These are phyloP conservation scores for Prunus mume DNA, from an alignment of 306 rosid genomes.

Conservation along the genomic window DNA sequence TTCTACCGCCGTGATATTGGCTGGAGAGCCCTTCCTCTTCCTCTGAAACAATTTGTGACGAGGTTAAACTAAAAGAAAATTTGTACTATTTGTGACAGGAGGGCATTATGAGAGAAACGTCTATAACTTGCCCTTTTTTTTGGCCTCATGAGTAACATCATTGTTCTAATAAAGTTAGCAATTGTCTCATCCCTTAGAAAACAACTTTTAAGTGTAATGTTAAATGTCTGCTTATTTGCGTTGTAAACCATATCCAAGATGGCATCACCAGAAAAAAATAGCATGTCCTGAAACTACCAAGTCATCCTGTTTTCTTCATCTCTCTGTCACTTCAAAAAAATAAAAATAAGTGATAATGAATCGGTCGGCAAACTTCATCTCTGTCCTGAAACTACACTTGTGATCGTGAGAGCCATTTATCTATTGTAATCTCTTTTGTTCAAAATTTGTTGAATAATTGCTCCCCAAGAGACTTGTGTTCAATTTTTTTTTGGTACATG, in stretches of 20 bases:
- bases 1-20: constrained; percentile 90
- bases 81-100: neutral
- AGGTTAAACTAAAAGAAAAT: constrained; percentile 21
- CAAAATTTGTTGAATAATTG: neutral
- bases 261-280: too few species aligned
- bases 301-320: too few species aligned
- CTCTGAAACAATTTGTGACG: constrained; percentile 44
- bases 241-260: too few species aligned
- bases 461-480: neutral
- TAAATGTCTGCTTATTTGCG: neutral
- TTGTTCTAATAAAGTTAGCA: neutral
- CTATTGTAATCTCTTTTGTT: too few species aligned
- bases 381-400: too few species aligned
- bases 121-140: neutral
- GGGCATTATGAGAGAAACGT: neutral
- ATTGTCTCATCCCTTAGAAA: neutral
- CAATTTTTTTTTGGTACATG: too few species aligned
- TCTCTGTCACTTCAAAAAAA: too few species aligned
- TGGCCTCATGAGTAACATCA: neutral
- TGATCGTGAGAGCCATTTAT: too few species aligned
- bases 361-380: too few species aligned
- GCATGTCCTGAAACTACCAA: too few species aligned
- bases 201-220: neutral
- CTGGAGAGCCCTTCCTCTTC: constrained; percentile 93
- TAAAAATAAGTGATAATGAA: too few species aligned